These are phyloP conservation scores for Mycosphaerella sp. DNA, from an alignment of 2,329 filamentous ascomycete genomes.

Conservation along the genomic window DNA sequence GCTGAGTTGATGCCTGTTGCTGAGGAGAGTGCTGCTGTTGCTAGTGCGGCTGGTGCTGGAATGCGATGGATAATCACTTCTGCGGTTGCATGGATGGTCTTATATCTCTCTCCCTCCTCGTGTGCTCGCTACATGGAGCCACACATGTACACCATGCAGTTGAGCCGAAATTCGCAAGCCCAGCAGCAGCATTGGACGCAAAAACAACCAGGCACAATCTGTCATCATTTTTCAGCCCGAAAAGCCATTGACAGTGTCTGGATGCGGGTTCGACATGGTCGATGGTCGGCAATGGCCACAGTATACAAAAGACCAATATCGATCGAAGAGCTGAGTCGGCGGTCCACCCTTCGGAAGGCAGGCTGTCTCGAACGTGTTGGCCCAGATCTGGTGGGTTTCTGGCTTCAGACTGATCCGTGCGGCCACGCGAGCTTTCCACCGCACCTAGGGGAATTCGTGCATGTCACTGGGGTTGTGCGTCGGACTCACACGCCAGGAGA, in stretches of 20 bases:
- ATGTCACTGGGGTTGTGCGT: background rate
- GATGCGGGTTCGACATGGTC: no score
- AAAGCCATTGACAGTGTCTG: background rate
- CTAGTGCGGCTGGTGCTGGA: no score
- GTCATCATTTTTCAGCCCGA: background rate
- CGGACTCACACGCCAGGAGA: no score
- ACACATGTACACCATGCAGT: background rate
- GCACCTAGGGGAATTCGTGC: background rate
- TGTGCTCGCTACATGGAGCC: background rate
- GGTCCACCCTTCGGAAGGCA: background rate
- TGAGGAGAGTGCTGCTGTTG: background rate
- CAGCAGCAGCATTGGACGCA: background rate
- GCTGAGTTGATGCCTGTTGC: background rate
- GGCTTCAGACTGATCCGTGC: slow-evolving; percentile 4
- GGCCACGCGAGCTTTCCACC: slow-evolving; percentile 6
- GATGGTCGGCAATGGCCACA: background rate
- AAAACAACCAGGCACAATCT: background rate
- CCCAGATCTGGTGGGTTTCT: slow-evolving; percentile 4
- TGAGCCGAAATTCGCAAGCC: background rate
- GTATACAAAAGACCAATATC: background rate
- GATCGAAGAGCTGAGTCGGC: background rate
- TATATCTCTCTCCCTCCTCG: background rate
- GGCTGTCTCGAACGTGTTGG: background rate
- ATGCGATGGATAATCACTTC: background rate
- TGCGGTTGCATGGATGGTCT: background rate